Evolutionary conservation across 2,329 filamentous ascomycete genomes (phyloP), one percentile per base, ranked within the genome.

Genomic region (Rugonectria rugulosa): DNA sequence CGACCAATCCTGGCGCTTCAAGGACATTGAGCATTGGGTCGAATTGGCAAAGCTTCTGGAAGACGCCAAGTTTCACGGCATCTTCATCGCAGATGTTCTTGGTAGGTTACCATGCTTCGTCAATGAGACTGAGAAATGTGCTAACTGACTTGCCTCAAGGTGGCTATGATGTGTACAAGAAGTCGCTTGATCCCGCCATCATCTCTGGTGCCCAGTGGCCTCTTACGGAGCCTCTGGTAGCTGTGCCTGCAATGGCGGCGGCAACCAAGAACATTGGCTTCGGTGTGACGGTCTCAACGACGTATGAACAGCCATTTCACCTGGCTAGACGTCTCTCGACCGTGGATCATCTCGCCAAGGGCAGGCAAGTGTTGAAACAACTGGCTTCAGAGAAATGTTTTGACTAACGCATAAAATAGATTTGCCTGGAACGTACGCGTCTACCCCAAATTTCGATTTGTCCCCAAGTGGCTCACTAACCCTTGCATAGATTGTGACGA

Each of bases 261-360:
- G 88, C 77, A 0, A 90, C 88, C 0, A 81, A 86, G 65, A 88
- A 79, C 57, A 82, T 91, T 23, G 86, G 83, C 0, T 90, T 91
- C 59, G 88, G 88, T 0, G 85, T 90, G 5, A 91, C 88, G 0
- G 83, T 87, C 2, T 84, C 84, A 2, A 89, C 88, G 2, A 89
- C 87, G 0, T 91, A 90, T 57, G 88, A 91, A 66, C 83, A 87
- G 64, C 88, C 88, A 0, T 91, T 88, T 66, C 85, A 89, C 62
- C 75, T 91, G 19, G 88, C 88, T 0, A 74, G 88, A 29, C 75
- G 87, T 10, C 68, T 90, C 17, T 87, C 84, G 0, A 90, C 88
- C 0, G 77, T 89, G 0, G 88, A 91, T 64, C 88, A 91, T 67
- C 73, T 91, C 4, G 87, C 81, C 1, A 83, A 84, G 53, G 87